These are phyloP conservation scores for Beauveria varroae DNA, from an alignment of 2,329 filamentous ascomycete genomes.

Conservation along the genomic window DNA sequence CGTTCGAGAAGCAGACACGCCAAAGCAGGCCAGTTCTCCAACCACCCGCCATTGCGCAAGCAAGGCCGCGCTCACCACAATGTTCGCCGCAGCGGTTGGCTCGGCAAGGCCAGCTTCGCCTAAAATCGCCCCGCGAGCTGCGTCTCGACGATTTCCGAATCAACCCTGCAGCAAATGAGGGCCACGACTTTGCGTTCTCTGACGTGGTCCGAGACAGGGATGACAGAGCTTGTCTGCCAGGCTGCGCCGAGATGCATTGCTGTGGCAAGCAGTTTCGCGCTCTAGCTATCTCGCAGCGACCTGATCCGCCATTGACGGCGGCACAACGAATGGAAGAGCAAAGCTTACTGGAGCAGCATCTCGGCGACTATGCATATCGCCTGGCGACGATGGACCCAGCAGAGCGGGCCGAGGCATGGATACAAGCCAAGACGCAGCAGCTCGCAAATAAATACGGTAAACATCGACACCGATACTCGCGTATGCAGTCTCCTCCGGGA, in stretches of 20 bases:
- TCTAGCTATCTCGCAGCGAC: constrained; percentile 51
- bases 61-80: constrained; percentile 9
- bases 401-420: constrained; percentile 59
- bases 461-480: constrained; percentile 67
- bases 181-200: constrained; percentile 62
- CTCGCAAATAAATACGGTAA: constrained; percentile 70
- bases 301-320: constrained; percentile 28
- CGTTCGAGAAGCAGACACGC: constrained; percentile 26
- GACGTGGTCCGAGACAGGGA: constrained; percentile 67
- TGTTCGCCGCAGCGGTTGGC: constrained; percentile 13
- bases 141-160: constrained; percentile 70
- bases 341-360: constrained; percentile 45
- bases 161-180: constrained; percentile 65
- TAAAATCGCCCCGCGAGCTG: constrained; percentile 49
- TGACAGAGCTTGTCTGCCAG: constrained; percentile 61
- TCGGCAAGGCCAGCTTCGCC: constrained; percentile 38
- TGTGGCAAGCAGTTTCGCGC: constrained; percentile 65
- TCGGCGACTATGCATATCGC: constrained; percentile 53
- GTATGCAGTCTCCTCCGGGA: constrained; percentile 68
- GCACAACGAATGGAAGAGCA: constrained; percentile 35
- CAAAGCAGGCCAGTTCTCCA: neutral
- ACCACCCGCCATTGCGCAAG: neutral
- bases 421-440: constrained; percentile 67
- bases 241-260: constrained; percentile 69
- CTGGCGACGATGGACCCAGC: constrained; percentile 48